Evolutionary conservation across 257 asterid species (phyloP).

Genomic region (Scutellaria minor): DNA sequence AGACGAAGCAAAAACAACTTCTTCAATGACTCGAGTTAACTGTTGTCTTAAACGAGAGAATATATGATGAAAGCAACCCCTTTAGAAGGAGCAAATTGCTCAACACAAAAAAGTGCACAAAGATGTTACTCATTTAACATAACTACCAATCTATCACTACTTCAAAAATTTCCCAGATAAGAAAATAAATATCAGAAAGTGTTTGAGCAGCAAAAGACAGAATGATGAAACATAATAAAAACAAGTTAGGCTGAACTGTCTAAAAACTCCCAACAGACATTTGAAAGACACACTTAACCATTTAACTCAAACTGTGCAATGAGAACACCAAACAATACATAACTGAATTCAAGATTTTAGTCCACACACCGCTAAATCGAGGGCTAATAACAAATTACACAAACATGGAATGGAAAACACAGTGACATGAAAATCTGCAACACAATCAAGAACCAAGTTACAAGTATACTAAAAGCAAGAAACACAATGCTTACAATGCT

Average conservation of each 20-base stretch:
- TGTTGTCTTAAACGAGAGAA: slow-evolving; percentile 17
- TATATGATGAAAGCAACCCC: not conserved
- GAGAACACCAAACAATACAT: not conserved
- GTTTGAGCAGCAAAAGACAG: slow-evolving; percentile 29
- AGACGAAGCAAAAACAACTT: slow-evolving; percentile 20
- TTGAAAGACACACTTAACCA: not conserved
- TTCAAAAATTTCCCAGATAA: slow-evolving; percentile 26
- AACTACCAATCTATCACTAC: slow-evolving; percentile 21
- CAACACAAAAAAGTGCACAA: slow-evolving; percentile 3
- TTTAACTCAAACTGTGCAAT: slow-evolving; percentile 2
- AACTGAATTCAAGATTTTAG: slow-evolving; percentile 27
- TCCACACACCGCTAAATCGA: not conserved
- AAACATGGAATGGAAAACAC: slow-evolving; percentile 15
- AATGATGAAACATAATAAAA: slow-evolving; percentile 8
- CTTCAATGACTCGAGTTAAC: slow-evolving; percentile 23
- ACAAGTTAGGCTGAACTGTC: too few relatives aligned
- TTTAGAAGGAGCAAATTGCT: not conserved
- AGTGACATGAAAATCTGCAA: slow-evolving; percentile 26
- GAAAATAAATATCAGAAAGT: not conserved
- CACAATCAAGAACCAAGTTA: slow-evolving; percentile 19
- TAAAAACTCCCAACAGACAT: not conserved
- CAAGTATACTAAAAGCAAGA: not conserved
- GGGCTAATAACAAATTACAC: not conserved
- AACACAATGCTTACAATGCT: slow-evolving; percentile 61
- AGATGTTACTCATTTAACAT: not conserved